These are phyloP conservation scores for Phaeotremella fagi DNA, from an alignment of 768 basidiomycete genomes.

Conservation along the genomic window DNA sequence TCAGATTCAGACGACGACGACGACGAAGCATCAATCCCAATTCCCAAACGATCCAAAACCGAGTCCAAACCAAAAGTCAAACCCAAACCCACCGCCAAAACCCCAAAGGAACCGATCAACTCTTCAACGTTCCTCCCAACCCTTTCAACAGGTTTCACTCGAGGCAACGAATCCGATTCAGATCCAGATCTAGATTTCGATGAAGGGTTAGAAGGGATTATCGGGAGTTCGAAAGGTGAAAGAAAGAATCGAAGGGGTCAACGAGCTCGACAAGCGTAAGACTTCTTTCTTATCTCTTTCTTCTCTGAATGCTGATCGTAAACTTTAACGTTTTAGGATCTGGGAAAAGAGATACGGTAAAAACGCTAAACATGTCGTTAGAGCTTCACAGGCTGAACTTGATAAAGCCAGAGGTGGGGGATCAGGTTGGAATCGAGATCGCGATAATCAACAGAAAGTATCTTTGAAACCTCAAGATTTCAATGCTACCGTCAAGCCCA, in stretches of 20 bases:
- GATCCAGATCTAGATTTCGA: slow-evolving; percentile 63
- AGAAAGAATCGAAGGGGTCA: slow-evolving; percentile 91
- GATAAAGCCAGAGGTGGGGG: slow-evolving; percentile 12
- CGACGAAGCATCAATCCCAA: slow-evolving; percentile 7
- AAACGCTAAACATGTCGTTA: slow-evolving; percentile 86
- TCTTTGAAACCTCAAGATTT: neutral
- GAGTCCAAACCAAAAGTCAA: slow-evolving; percentile 3
- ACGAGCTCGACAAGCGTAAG: slow-evolving; percentile 87
- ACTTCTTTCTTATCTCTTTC: slow-evolving; percentile 27
- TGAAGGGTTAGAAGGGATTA: slow-evolving; percentile 57
- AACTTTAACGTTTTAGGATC: slow-evolving; percentile 57
- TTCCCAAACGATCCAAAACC: neutral
- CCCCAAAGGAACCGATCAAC: slow-evolving; percentile 47
- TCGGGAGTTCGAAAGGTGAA: slow-evolving; percentile 47
- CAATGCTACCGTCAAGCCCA: neutral
- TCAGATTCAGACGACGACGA: slow-evolving; percentile 14
- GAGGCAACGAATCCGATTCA: slow-evolving; percentile 71
- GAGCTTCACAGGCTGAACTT: slow-evolving; percentile 38
- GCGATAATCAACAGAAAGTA: neutral
- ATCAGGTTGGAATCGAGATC: slow-evolving; percentile 3
- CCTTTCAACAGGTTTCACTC: slow-evolving; percentile 75
- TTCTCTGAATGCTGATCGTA: neutral
- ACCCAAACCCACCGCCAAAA: slow-evolving; percentile 4
- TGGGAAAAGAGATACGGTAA: slow-evolving; percentile 97
- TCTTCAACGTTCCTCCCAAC: slow-evolving; percentile 76